Conservation (phyloP, 1,284 basidiomycete genomes). For the Retiboletus fuscus region DNA sequence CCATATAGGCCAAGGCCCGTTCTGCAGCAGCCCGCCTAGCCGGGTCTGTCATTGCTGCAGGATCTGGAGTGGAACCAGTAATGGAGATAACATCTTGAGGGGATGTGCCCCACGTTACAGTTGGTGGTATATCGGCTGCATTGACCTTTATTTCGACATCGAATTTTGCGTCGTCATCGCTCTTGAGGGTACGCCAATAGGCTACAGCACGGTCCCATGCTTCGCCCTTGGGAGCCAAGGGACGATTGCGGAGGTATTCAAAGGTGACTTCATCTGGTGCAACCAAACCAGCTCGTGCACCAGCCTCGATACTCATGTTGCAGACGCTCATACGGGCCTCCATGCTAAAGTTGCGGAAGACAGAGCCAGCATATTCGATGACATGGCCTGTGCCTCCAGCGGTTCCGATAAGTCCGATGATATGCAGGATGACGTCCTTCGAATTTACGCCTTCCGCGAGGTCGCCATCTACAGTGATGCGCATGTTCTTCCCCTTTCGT, state of each 20-base stretch:
- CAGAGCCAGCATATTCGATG: conserved; percentile 93
- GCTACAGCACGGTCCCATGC: conserved; percentile 90
- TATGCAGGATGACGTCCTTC: conserved; percentile 95
- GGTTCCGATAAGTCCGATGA: conserved; percentile 94
- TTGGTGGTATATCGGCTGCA: conserved; percentile 92
- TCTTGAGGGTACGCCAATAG: conserved; percentile 90
- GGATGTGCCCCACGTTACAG: conserved; percentile 96
- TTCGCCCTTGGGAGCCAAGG: conserved; percentile 88
- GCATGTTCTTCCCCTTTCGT: conserved; percentile 96
- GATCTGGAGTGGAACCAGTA: conserved; percentile 88
- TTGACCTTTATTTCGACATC: conserved; percentile 89
- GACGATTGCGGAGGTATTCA: conserved; percentile 87
- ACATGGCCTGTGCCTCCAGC: conserved; percentile 94
- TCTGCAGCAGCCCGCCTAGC: conserved; percentile 80
- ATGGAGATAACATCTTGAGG: conserved; percentile 94
- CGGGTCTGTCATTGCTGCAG: conserved; percentile 72
- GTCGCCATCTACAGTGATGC: conserved; percentile 89
- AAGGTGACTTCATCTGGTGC: conserved; percentile 95
- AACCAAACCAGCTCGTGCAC: conserved; percentile 95
- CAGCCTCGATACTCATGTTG: conserved; percentile 98
- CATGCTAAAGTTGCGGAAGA: conserved; percentile 93
- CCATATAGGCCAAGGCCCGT: conserved; percentile 93
- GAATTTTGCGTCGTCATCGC: conserved; percentile 91
- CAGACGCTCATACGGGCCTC: conserved; percentile 97
- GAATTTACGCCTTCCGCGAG: conserved; percentile 91